Base-by-base conservation (phyloP, 148 eudicot genomes). In the Polygonum maritimum region DNA sequence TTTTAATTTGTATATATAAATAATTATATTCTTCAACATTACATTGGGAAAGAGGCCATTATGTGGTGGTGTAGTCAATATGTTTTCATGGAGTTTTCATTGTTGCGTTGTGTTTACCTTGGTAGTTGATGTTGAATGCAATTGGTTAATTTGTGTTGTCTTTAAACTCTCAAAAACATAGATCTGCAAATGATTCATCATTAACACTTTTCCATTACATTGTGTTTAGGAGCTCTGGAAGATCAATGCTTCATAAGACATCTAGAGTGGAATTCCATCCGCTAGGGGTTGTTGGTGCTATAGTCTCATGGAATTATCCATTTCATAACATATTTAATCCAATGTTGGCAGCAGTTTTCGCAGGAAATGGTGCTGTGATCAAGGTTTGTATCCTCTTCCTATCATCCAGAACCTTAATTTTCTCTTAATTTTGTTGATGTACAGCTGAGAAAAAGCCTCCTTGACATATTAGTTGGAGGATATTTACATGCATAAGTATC, bases 301-400 rank as follows among this genome's bases (percentile, higher is more conserved):
- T 95, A 78, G 98, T 95, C 77, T 95, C 98, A 19, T 95, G 98
- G 98, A 95, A 95, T 79, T 95, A 95, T 79, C 98, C 97, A 39
- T 94, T 95, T 83, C 98, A 95, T 75, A 95, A 95, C 76, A 85
- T 95, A 78, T 88, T 94, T 78, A 95, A 95, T 76, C 98, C 98
- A 79, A 89, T 95, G 97, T 82, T 95, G 74, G 98, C 98, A 7
- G 96, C 98, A 41, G 87, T 95, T 52, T 95, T 95, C 84, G 92
- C 98, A 38, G 98, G 98, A 69, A 95, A 92, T 78, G 77, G 97
- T 83, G 87, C 89, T 76, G 98, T 95, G 78, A 86, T 95, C 78
- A 94, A 95, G 97, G 98, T 95, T 76, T 78, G 71, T 62, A 57
- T 51, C 71, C 36, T 26, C 33, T 33, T 57, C 48, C 22, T 15